Conservation (phyloP, 1,139 yeast species). For the Komagataea norvegica region DNA sequence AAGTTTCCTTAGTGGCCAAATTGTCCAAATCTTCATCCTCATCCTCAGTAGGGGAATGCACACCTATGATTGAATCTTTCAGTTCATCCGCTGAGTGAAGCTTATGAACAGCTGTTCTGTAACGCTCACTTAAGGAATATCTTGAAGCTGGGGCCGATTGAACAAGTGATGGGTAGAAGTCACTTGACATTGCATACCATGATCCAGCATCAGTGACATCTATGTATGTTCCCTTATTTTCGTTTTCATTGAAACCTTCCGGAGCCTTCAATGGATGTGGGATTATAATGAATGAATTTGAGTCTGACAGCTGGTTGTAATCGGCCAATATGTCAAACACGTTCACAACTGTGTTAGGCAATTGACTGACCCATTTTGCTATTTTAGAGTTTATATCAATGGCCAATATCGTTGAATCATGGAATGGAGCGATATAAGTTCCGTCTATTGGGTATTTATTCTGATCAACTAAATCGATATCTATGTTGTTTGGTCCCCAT, state of each 20-base stretch:
- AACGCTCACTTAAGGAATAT: slow-evolving; percentile 44
- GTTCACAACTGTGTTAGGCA: slow-evolving; percentile 64
- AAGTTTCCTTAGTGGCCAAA: slow-evolving; percentile 11
- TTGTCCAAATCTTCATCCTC: slow-evolving; percentile 1
- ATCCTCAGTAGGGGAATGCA: slow-evolving; percentile 32
- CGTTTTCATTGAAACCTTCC: slow-evolving; percentile 20
- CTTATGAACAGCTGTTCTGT: slow-evolving; percentile 34
- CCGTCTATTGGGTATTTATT: slow-evolving; percentile 61
- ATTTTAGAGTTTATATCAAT: slow-evolving; percentile 60
- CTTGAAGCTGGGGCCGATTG: slow-evolving; percentile 71
- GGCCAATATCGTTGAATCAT: slow-evolving; percentile 66
- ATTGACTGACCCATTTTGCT: slow-evolving; percentile 70
- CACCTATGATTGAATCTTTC: slow-evolving; percentile 42
- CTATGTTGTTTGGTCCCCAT: slow-evolving; percentile 93
- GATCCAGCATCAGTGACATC: slow-evolving; percentile 22
- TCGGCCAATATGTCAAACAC: slow-evolving; percentile 65
- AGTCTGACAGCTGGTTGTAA: slow-evolving; percentile 21
- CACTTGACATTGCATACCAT: slow-evolving; percentile 86
- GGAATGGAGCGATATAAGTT: slow-evolving; percentile 77
- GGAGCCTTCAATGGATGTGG: slow-evolving; percentile 60
- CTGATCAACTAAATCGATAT: slow-evolving; percentile 52
- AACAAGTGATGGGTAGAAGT: slow-evolving; percentile 73
- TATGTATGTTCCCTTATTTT: slow-evolving; percentile 26
- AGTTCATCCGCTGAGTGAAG: slow-evolving; percentile 21
- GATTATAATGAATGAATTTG: slow-evolving; percentile 40